Base-by-base conservation (phyloP, 2,329 filamentous ascomycete species). In the Plenodomus tracheiphilus region DNA sequence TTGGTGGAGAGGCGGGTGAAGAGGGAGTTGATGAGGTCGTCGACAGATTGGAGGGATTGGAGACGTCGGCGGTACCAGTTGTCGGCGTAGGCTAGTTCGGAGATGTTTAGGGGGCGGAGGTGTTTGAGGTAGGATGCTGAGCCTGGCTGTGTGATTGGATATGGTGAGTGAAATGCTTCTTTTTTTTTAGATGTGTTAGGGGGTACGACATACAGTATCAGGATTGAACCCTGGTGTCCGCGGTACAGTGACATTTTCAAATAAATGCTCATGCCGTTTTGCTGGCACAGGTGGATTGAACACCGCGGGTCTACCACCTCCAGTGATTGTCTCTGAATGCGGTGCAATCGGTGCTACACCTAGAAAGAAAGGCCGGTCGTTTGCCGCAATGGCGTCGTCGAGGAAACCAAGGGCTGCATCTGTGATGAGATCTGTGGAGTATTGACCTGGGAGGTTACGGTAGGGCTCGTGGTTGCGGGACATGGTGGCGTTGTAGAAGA, bases 201-300 rank as follows among this genome's bases (percentile, higher is more conserved):
- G 2, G 18, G 2, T n/a, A n/a, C n/a, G 10, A 42, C 50, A 7
- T 50, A 60, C 57, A 5, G 75, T 71, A 2, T 82, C 77, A 0
- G 86, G 85, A 56, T 91, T 90, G 69, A 89, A 90, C 63, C 84
- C 83, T 0, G 76, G 71, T 0, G 79, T 84, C 8, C 87, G 75
- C 0, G 87, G 87, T 0, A 88, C 79, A 18, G 75, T 79, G 0
- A 76, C 79, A 21, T 81, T 78, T 2, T 77, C 65, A 63, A 90
- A 90, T 0, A 89, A 75, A 61, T 86, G 69, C 35, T 77, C 74
- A 53, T 91, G 86, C 37, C 85, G 76, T 36, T 82, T 74, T 0
- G 84, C 79, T 0, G 85, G 79, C 15, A 87, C 75, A 0, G 85
- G 84, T 83, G 75, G 75, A 4, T 75, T 73, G 62, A 81, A 77